phyloP scores from a whole-genome alignment of 345 rosid species.

The Laguncularia racemosa region DNA sequence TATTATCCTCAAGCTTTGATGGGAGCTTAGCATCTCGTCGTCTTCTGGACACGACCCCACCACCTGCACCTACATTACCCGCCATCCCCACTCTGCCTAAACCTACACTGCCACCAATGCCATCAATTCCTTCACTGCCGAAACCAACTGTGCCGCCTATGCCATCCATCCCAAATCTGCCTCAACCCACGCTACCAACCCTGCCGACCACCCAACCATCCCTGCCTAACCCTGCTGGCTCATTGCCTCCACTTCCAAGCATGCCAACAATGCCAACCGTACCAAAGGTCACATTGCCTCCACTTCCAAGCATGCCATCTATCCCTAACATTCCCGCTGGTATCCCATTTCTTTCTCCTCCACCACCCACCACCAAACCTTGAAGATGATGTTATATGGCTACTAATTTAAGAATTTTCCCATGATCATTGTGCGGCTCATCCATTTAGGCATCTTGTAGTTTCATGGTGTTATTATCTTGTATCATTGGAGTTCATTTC shows the following conservation, averaged over 20 bases:
- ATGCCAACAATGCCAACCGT: constrained; percentile 6
- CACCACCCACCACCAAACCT: constrained; percentile 6
- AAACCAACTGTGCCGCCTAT: constrained; percentile 6
- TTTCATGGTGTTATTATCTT: no score
- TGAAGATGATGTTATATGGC: neutral
- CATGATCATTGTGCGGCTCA: no score
- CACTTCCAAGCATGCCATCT: neutral
- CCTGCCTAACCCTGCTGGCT: constrained; percentile 11
- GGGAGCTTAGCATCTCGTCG: constrained; percentile 19
- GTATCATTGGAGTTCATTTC: no score
- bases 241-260: constrained; percentile 18
- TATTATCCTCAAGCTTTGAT: constrained; percentile 11
- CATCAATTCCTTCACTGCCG: constrained; percentile 3
- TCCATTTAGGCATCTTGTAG: no score
- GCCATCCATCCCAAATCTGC: neutral
- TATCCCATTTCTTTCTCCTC: constrained; percentile 15
- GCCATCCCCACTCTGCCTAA: constrained; percentile 13
- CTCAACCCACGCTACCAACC: constrained; percentile 4
- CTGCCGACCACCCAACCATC: constrained; percentile 13
- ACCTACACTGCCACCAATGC: constrained; percentile 16
- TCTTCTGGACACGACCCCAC: constrained; percentile 17
- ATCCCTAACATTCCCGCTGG: constrained; percentile 8
- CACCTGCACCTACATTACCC: constrained; percentile 10
- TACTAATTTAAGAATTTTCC: no score
- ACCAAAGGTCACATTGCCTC: constrained; percentile 8